A percentile compares a stretch with the other conserved stretches of the same genome.
phyloP scores from a whole-genome alignment of 179 eudicot species.

The Pouteria campechiana region DNA sequence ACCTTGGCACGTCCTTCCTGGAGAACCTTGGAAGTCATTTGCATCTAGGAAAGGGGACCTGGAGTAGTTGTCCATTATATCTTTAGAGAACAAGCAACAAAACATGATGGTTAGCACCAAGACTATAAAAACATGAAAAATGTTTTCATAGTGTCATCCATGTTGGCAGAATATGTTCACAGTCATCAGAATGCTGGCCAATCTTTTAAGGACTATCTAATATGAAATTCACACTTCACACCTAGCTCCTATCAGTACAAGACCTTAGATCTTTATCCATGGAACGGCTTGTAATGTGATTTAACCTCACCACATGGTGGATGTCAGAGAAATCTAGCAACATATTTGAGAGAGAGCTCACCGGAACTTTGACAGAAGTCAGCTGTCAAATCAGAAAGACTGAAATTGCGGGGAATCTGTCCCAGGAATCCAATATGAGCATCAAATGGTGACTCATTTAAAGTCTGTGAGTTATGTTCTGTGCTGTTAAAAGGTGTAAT shows the following conservation, averaged over 20 bases:
- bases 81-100: slow-evolving; percentile 19
- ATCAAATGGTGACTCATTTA: slow-evolving; percentile 38
- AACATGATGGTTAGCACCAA: not conserved
- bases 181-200: too few species aligned
- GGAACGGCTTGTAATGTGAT: too few species aligned
- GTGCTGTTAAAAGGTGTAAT: slow-evolving; percentile 44
- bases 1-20: slow-evolving; percentile 55
- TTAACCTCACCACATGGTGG: too few species aligned
- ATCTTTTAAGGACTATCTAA: too few species aligned
- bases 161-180: too few species aligned
- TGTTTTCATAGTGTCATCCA: too few species aligned
- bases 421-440: slow-evolving; percentile 41
- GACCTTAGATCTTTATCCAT: too few species aligned
- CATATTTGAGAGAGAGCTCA: slow-evolving; percentile 9
- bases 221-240: too few species aligned
- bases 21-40: slow-evolving; percentile 41
- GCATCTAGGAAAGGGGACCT: slow-evolving; percentile 49
- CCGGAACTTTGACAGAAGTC: slow-evolving; percentile 36
- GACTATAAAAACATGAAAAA: too few species aligned
- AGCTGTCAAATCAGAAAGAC: slow-evolving; percentile 59
- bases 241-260: too few species aligned
- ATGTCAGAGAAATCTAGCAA: too few species aligned
- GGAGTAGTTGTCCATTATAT: slow-evolving; percentile 46
- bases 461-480: slow-evolving; percentile 40
- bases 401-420: slow-evolving; percentile 50